Evolutionary conservation across 441 rosid genomes (phyloP).

Genomic region (Breynia disticha): DNA sequence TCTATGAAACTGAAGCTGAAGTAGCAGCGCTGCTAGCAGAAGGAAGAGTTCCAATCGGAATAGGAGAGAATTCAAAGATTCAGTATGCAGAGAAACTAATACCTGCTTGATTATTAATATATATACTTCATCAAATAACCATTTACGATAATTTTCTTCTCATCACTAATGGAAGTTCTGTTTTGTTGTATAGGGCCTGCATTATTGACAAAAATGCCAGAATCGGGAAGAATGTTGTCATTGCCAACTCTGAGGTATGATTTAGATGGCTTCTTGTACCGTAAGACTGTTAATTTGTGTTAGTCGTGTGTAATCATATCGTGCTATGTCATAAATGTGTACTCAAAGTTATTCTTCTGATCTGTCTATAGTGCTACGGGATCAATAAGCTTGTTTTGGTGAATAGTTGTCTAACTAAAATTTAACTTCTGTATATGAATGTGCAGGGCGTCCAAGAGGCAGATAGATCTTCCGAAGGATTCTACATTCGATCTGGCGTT

Average conservation of each 20-base stretch:
- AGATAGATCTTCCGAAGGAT: constrained; percentile 75
- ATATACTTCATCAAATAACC: background rate
- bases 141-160: background rate
- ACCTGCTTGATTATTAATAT: background rate
- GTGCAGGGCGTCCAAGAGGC: constrained; percentile 83
- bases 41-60: constrained; percentile 67
- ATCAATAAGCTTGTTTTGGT: background rate
- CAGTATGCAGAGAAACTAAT: constrained; percentile 27
- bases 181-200: constrained; percentile 51
- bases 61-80: constrained; percentile 80
- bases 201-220: constrained; percentile 92
- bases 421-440: background rate
- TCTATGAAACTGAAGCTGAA: constrained; percentile 76
- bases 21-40: constrained; percentile 51
- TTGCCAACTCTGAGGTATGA: constrained; percentile 75
- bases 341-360: background rate
- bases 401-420: background rate
- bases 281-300: too few relatives aligned
- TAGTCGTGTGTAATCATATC: too few relatives aligned
- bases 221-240: constrained; percentile 76
- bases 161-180: constrained; percentile 2
- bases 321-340: too few relatives aligned
- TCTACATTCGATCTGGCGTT: constrained; percentile 80
- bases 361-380: background rate
- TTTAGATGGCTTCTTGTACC: background rate